These are phyloP conservation scores for Rosa rugosa DNA, from an alignment of 306 rosid species.

Conservation along the genomic window DNA sequence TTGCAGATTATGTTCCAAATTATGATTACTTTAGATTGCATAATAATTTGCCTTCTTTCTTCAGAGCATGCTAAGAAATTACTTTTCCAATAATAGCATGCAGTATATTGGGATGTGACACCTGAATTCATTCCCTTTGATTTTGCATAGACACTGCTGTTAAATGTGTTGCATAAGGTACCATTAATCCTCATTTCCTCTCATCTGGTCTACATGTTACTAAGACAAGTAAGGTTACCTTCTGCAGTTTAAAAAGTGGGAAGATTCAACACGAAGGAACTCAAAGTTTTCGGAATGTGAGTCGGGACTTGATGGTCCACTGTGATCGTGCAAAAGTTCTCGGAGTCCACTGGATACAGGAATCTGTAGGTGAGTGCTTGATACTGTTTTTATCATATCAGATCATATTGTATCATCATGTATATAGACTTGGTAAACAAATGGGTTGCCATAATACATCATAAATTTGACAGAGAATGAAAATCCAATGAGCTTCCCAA, in stretches of 20 bases:
- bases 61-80: background rate
- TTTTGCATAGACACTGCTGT: background rate
- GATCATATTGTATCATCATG: background rate
- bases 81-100: background rate
- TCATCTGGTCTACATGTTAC: background rate
- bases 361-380: slow-evolving; percentile 2
- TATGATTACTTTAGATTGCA: background rate
- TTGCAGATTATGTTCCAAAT: background rate
- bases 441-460: background rate
- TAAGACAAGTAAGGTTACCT: background rate
- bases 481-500: slow-evolving; percentile 12
- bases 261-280: background rate
- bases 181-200: background rate
- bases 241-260: background rate
- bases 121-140: background rate
- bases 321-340: background rate
- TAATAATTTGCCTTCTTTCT: background rate
- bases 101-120: background rate
- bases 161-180: background rate
- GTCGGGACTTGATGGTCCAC: background rate
- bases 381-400: background rate
- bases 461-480: background rate
- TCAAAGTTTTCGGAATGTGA: background rate
- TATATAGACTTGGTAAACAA: background rate
- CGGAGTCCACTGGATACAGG: background rate